Evolutionary conservation across 176 grass and related monocot genomes (phyloP).

Genomic region (Paspalum notatum): DNA sequence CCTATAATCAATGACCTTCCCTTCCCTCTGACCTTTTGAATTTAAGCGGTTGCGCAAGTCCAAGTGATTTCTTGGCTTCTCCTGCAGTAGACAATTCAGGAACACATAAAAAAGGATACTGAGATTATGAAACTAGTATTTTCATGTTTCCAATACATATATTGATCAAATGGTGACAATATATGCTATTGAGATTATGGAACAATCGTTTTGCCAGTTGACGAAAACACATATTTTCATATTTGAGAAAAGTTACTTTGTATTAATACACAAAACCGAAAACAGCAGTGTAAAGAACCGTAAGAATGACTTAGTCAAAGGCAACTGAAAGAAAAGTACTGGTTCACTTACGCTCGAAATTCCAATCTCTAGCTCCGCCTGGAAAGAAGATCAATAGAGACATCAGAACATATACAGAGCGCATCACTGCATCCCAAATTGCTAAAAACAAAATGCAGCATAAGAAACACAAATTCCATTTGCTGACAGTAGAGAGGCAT

Average conservation of each 20-base stretch:
- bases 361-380: slow-evolving; percentile 81
- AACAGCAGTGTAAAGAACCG: background rate
- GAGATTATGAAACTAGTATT: too few relatives aligned
- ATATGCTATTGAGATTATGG: background rate
- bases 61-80: slow-evolving; percentile 97
- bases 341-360: slow-evolving; percentile 71
- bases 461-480: background rate
- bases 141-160: too few relatives aligned
- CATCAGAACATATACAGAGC: slow-evolving; percentile 22
- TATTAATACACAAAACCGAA: background rate
- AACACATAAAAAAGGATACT: slow-evolving; percentile 1
- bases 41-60: slow-evolving; percentile 89
- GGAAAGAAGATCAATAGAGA: slow-evolving; percentile 43
- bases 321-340: background rate
- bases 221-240: background rate
- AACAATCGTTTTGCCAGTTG: background rate
- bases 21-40: slow-evolving; percentile 90
- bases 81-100: slow-evolving; percentile 54
- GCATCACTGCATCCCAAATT: background rate
- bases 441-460: background rate
- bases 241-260: background rate
- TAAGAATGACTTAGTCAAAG: background rate
- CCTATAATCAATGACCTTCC: slow-evolving; percentile 99
- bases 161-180: background rate
- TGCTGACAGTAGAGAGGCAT: background rate